Base-by-base conservation (phyloP, 306 rosid genomes). In the Vigna unguiculata region DNA sequence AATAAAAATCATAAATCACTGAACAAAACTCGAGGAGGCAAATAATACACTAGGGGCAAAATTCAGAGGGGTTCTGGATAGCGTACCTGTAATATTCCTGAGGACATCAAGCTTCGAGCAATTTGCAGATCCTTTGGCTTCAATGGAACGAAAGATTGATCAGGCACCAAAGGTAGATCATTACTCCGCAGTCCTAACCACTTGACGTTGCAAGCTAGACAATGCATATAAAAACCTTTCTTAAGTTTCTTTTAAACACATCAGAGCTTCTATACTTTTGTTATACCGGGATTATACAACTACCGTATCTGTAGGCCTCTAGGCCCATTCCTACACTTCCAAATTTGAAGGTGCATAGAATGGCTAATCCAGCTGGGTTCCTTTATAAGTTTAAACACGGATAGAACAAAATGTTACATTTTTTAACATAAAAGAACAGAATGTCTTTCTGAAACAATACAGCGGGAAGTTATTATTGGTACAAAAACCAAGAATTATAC, bases 301-400 rank as follows among this genome's bases (percentile, higher is more conserved):
- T 86, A 92, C 98, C 99, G 9, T 92, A 89, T 89, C 89, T 86
- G 62, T 92, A 92, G 36, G 97, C 96, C 81, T 95, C 97, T 69
- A 95, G 85, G 83, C 97, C 97, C 97, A 91, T 92, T 79, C 92
- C 90, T 62, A 92, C 71, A 58, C 99, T 91, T 73, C 99, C 99
- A 52, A 80, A 89, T 84, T 95, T 89, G 88, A 86, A 92, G 72
- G 97, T 92, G 85, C 96, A 89, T 10, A 95, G 77, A 75, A 95
- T 91, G n/a, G 93, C 93, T 69, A 90, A 87, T 72, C 97, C 99
- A 77, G 97, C 97, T 62, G 99, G 99, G 75, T 95, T 92, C 99
- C 98, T 90, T 82, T 32, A n/a, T 10, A 69, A 63, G 36, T 22
- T 59, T 22, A 54, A 59, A 64, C 53, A 55, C 14, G 52, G 43